Evolutionary conservation across 2,329 filamentous ascomycete genomes (phyloP), one percentile per base, ranked within the genome.

Genomic region (Pezicula carpinea): DNA sequence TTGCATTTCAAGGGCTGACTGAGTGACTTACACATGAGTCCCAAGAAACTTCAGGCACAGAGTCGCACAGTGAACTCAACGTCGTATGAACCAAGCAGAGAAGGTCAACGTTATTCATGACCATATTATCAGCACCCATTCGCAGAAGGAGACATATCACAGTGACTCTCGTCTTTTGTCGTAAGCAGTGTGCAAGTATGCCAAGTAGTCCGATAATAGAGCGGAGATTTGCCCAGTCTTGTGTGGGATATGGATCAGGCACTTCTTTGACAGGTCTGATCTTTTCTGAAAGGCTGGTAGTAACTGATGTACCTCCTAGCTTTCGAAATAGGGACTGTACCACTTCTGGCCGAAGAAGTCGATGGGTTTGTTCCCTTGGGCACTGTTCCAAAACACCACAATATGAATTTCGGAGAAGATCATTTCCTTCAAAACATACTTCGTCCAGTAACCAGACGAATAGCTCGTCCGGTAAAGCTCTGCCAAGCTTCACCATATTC

Each of bases 391-490:
- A 64, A 38, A 68, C 59, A 42, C 74, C 73, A 46, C 74, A 69
- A 60, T 89, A 89, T 49, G 83, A 77, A 46, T 73, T 64, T 42
- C 80, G 74, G 35, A 88, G 62, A 38, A 78, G 71, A 35, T 72
- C 67, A 26, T 76, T 75, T 34, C 68, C 65, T 56, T 87, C 81
- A 2, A 69, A 61, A 46, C 75, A 78, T 18, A 83, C 67, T 66
- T 83, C 75, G 42, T 77, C 67, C 5, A 86, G 59, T 3, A 89
- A 69, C 86, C 87, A 91, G 14, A 75, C 57, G 42, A 88, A 73
- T 1, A 89, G 59, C 46, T 84, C 75, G 50, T 87, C 79, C 0
- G 85, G 80, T 11, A 89, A 61, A 3, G 60, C 53, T 11, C 65
- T 62, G 33, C 68, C 68, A 47, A 65, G 64, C 4, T 62, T 59